These are phyloP conservation scores for Quercus variabilis DNA, from an alignment of 306 rosid genomes.

Conservation along the genomic window DNA sequence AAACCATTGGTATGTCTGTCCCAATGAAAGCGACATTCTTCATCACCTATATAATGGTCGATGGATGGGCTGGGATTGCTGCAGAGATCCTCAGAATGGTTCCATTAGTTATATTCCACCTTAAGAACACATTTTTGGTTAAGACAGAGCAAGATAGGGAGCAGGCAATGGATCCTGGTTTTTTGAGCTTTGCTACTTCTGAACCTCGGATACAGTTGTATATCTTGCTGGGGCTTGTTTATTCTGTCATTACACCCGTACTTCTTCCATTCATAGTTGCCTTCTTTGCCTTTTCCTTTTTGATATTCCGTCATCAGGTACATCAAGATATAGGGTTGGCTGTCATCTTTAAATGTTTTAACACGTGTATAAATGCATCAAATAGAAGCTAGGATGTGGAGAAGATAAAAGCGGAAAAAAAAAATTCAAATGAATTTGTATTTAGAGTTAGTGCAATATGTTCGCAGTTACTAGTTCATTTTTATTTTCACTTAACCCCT, in stretches of 20 bases:
- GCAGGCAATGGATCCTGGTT: conserved; percentile 83
- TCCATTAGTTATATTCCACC: conserved; percentile 60
- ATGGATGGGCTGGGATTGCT: conserved; percentile 95
- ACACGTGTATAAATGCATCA: neutral
- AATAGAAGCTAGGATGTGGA: neutral
- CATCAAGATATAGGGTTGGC: conserved; percentile 2
- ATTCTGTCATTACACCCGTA: conserved; percentile 78
- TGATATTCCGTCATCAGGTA: conserved; percentile 92
- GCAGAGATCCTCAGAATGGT: conserved; percentile 72
- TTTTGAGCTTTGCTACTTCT: conserved; percentile 55
- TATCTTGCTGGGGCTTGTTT: conserved; percentile 81
- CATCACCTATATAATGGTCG: conserved; percentile 89
- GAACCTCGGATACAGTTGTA: conserved; percentile 91
- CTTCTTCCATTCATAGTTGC: conserved; percentile 81
- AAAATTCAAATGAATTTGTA: no score
- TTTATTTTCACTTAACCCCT: neutral
- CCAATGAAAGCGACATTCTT: conserved; percentile 98
- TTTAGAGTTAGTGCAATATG: no score
- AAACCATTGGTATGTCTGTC: conserved; percentile 73
- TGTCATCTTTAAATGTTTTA: neutral
- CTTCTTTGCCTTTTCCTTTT: conserved; percentile 78
- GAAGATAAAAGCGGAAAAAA: neutral
- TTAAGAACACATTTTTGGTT: conserved; percentile 82
- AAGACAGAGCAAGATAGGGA: conserved; percentile 80
- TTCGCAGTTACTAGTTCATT: neutral